Conservation (phyloP, 169 alveolate species). For the Cryptosporidium ubiquitum region DNA sequence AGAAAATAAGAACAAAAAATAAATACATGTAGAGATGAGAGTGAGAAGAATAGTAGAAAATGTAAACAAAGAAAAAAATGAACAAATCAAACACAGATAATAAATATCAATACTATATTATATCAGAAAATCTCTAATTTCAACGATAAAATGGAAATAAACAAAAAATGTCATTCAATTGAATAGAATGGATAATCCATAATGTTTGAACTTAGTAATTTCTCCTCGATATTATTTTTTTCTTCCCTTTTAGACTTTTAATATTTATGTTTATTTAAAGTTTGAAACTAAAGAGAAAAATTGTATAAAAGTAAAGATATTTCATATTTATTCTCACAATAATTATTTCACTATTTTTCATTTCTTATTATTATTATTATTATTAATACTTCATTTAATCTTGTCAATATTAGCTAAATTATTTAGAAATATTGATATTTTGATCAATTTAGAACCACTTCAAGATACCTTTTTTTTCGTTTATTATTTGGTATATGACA, state of each 20-base stretch:
- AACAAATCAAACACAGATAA: not conserved
- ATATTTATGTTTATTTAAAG: not conserved
- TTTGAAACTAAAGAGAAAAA: no score
- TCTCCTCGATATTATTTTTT: not conserved
- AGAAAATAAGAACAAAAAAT: no score
- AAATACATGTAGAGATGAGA: no score
- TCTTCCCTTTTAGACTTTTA: not conserved
- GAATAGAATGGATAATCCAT: no score
- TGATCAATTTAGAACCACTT: not conserved
- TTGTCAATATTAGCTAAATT: no score
- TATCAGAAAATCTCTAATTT: not conserved
- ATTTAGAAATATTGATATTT: not conserved
- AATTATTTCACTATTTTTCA: not conserved
- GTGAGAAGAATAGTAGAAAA: no score
- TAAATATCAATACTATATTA: not conserved
- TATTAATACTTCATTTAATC: no score
- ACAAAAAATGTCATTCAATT: no score
- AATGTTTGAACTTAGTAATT: not conserved
- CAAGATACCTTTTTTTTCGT: not conserved
- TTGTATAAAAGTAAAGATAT: not conserved
- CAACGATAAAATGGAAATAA: not conserved
- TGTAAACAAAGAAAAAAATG: no score
- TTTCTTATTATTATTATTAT: no score
- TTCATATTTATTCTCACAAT: not conserved
- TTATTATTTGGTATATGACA: not conserved